phyloP scores from a whole-genome alignment of 768 basidiomycete genomes.

The Pulveroboletus sp. region DNA sequence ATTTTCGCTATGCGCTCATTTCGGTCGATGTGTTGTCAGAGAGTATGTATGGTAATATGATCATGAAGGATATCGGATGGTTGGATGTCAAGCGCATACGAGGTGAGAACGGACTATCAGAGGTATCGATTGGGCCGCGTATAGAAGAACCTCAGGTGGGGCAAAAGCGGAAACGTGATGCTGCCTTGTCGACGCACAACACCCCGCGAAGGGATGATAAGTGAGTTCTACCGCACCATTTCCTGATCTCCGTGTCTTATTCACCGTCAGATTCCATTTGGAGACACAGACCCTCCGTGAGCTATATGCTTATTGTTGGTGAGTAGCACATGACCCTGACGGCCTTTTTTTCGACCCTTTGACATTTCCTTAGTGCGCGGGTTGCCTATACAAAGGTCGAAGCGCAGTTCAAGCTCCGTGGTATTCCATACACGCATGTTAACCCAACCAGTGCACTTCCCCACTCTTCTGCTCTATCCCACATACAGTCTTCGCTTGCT shows the following conservation, averaged over 20 bases:
- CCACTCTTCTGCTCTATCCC: conserved; percentile 44
- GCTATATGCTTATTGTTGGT: conserved; percentile 89
- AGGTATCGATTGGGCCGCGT: conserved; percentile 10
- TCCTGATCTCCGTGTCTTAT: background rate
- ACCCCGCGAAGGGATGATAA: conserved; percentile 25
- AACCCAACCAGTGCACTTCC: conserved; percentile 49
- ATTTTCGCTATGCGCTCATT: conserved; percentile 81
- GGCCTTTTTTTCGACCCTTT: background rate
- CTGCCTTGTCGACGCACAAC: background rate
- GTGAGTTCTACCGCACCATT: conserved; percentile 13
- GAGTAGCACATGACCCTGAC: conserved; percentile 10
- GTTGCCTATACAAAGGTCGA: conserved; percentile 91
- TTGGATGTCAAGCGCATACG: conserved; percentile 69
- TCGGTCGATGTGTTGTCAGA: conserved; percentile 55
- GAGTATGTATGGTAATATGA: conserved; percentile 55
- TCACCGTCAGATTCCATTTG: conserved; percentile 49
- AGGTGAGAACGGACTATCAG: conserved; percentile 35
- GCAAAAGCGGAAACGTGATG: conserved; percentile 31
- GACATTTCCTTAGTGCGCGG: conserved; percentile 57
- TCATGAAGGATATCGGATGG: conserved; percentile 80
- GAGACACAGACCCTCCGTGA: conserved; percentile 73
- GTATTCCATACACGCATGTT: conserved; percentile 76
- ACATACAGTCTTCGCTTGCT: conserved; percentile 69
- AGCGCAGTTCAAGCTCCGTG: conserved; percentile 77
- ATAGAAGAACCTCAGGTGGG: conserved; percentile 21